A percentile compares a stretch with the other conserved stretches of the same genome.
Conservation (phyloP, 352 stramenopile species). For the Phytophthora constricta region DNA sequence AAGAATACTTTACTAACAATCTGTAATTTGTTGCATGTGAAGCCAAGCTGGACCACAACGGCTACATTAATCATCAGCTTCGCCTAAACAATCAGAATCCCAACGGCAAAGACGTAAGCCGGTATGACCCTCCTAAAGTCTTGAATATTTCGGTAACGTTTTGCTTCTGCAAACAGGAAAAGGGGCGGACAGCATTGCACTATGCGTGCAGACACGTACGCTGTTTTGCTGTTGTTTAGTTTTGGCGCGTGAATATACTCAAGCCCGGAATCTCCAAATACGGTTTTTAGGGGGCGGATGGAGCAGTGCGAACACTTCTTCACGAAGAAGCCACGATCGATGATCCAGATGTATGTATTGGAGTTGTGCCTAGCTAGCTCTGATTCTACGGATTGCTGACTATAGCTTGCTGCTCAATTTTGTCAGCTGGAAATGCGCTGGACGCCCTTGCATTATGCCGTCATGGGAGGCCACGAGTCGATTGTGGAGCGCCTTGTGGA, state of each 20-base stretch:
- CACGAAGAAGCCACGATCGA: conserved; percentile 81
- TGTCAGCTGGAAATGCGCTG: conserved; percentile 76
- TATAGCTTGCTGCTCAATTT: neutral
- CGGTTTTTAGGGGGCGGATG: conserved; percentile 52
- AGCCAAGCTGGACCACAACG: conserved; percentile 78
- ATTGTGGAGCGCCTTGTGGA: conserved; percentile 64
- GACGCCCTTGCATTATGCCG: conserved; percentile 80
- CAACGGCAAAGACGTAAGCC: conserved; percentile 73
- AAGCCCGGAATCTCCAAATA: neutral
- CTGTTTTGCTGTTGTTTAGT: neutral
- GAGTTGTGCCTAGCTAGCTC: neutral
- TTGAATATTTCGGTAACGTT: neutral
- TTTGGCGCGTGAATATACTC: neutral
- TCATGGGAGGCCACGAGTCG: conserved; percentile 74
- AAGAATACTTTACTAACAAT: neutral
- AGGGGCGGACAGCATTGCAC: conserved; percentile 74
- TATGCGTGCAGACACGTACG: conserved; percentile 75
- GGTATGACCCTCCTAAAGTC: neutral
- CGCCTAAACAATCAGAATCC: conserved; percentile 70
- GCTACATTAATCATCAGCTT: conserved; percentile 67
- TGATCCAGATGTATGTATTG: conserved; percentile 67
- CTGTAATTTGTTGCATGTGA: conserved; percentile 1
- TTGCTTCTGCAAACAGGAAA: conserved; percentile 50
- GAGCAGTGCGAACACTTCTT: conserved; percentile 59
- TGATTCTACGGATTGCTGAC: no score